Conservation (phyloP, 345 rosid species). For the Hibiscus trionum region DNA sequence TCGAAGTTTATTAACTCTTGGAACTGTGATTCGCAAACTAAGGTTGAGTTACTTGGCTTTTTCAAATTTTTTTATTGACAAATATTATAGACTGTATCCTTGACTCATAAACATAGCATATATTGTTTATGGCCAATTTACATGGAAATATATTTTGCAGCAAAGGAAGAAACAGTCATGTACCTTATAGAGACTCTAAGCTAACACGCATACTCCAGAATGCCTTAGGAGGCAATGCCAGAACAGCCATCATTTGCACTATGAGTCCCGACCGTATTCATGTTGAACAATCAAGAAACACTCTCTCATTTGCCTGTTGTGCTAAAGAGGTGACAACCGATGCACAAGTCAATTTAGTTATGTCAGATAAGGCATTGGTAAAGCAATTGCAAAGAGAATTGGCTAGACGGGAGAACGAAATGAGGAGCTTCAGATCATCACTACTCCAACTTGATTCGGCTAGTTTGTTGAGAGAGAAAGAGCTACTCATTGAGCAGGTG, state of each 20-base stretch:
- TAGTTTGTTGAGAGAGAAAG: slow-evolving; percentile 54
- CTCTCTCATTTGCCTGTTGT: slow-evolving; percentile 76
- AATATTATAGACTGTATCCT: background rate
- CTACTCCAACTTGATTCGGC: slow-evolving; percentile 30
- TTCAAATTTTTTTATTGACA: background rate
- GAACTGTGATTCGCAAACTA: slow-evolving; percentile 81
- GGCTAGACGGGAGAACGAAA: slow-evolving; percentile 58
- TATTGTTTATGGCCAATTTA: background rate
- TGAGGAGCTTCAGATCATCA: slow-evolving; percentile 42
- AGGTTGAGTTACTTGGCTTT: slow-evolving; percentile 35
- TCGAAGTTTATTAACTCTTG: slow-evolving; percentile 77
- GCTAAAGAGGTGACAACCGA: slow-evolving; percentile 77
- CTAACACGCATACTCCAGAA: slow-evolving; percentile 80
- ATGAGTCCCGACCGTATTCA: slow-evolving; percentile 75
- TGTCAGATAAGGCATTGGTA: slow-evolving; percentile 80
- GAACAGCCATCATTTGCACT: slow-evolving; percentile 84
- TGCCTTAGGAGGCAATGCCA: slow-evolving; percentile 81
- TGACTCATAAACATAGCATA: background rate
- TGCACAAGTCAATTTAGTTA: slow-evolving; percentile 68
- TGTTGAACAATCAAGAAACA: slow-evolving; percentile 83
- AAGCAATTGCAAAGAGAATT: slow-evolving; percentile 74
- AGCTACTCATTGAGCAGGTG: slow-evolving; percentile 52
- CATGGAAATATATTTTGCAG: slow-evolving; percentile 31
- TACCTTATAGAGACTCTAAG: slow-evolving; percentile 89
- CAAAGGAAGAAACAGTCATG: slow-evolving; percentile 63